These are phyloP conservation scores for Boletus semigastroideus DNA, from an alignment of 1,284 basidiomycete species.

Conservation along the genomic window DNA sequence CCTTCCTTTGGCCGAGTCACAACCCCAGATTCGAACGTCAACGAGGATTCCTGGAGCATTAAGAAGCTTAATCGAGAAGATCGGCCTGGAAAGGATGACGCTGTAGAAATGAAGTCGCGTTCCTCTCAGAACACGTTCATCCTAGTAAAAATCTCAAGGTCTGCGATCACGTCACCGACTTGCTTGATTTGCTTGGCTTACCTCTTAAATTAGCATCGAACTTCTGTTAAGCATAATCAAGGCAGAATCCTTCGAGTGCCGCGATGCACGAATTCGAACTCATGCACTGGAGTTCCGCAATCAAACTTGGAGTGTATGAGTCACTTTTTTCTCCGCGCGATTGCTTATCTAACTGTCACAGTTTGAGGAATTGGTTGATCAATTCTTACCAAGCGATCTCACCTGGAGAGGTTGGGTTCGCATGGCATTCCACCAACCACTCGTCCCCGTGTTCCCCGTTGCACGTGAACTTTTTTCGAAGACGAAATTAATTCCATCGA, in stretches of 20 bases:
- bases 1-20: slow-evolving; percentile 15
- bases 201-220: slow-evolving; percentile 48
- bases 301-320: slow-evolving; percentile 80
- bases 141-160: slow-evolving; percentile 76
- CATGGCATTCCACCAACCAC: slow-evolving; percentile 74
- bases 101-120: slow-evolving; percentile 74
- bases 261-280: slow-evolving; percentile 71
- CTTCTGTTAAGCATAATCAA: slow-evolving; percentile 69
- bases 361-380: slow-evolving; percentile 82
- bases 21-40: slow-evolving; percentile 22
- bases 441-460: slow-evolving; percentile 71
- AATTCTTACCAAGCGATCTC: slow-evolving; percentile 74
- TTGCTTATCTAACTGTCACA: slow-evolving; percentile 28
- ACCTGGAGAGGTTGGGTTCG: slow-evolving; percentile 81
- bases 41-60: slow-evolving; percentile 25
- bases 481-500: slow-evolving; percentile 64
- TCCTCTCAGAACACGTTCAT: slow-evolving; percentile 85
- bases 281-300: slow-evolving; percentile 81
- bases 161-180: slow-evolving; percentile 28
- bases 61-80: slow-evolving; percentile 22
- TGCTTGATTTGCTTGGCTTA: slow-evolving; percentile 15
- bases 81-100: slow-evolving; percentile 46
- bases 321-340: slow-evolving; percentile 8
- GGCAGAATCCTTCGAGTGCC: slow-evolving; percentile 69
- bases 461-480: slow-evolving; percentile 73